These are phyloP conservation scores for Lumnitzera littorea DNA, from an alignment of 345 rosid genomes.

Conservation along the genomic window DNA sequence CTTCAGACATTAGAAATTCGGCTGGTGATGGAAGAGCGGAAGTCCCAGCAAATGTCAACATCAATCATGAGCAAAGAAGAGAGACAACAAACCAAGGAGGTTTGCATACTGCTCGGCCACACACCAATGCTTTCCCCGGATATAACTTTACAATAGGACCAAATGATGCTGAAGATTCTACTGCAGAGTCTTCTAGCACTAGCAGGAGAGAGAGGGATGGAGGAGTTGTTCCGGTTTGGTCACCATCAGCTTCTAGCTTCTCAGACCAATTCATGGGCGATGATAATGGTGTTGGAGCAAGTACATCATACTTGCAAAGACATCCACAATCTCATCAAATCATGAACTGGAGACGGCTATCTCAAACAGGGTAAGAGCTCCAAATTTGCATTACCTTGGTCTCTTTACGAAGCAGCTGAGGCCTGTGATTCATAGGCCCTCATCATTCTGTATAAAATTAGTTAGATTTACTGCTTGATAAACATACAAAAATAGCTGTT, in stretches of 20 bases:
- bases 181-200: constrained; percentile 82
- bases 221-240: constrained; percentile 92
- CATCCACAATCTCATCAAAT: constrained; percentile 77
- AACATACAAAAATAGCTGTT: no score
- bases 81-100: constrained; percentile 30
- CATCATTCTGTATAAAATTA: background rate
- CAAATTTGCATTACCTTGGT: background rate
- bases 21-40: constrained; percentile 70
- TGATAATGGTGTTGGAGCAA: constrained; percentile 63
- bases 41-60: constrained; percentile 60
- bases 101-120: constrained; percentile 23
- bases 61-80: constrained; percentile 44
- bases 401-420: background rate
- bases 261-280: constrained; percentile 73
- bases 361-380: constrained; percentile 71
- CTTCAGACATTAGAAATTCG: constrained; percentile 41
- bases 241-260: constrained; percentile 58
- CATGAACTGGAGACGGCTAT: constrained; percentile 75
- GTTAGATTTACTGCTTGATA: no score
- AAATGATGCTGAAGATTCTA: constrained; percentile 66
- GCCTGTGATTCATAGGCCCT: background rate
- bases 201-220: constrained; percentile 88
- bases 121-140: constrained; percentile 25
- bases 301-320: constrained; percentile 77
- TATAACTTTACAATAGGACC: constrained; percentile 31